Base-by-base conservation (phyloP, 305 asterid species). In the Rubia tinctorum region DNA sequence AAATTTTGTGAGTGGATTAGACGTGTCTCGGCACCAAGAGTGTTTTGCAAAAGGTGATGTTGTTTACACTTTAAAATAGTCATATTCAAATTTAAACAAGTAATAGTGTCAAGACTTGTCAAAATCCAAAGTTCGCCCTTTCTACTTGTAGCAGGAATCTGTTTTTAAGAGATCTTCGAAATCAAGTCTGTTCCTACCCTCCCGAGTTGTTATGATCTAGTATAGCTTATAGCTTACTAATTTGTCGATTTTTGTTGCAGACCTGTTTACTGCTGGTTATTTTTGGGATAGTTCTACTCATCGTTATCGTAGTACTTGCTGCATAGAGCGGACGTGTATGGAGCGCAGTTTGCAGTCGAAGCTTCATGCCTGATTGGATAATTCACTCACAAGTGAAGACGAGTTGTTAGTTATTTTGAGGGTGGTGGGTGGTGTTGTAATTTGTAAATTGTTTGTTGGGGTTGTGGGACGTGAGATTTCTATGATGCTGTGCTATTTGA, bases 221-320 rank as follows among this genome's bases (percentile, higher is more conserved):
- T n/a, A 25, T 25, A 60, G 66, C 66, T 60, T 60, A 22, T 25
- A 60, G 66, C 66, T 60, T 60, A 22, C 14, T 25, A 25, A 12
- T 60, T 59, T 60, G 13, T 60, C 8, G 40, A 23, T 18, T 56
- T 56, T 40, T 43, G 64, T 56, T 82, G 86, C 95, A 93, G 98
- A 75, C 92, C 58, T 93, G 98, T 84, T 85, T 93, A 66, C 86
- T 93, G 62, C 86, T 93, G 60, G 98, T 93, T 78, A 91, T 93
- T 43, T 88, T 93, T 23, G 96, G 93, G 63, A 87, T 93, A n/a
- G 85, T 87, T 78, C 87, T 93, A 72, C 88, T 89, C 75, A 93
- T 93, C 61, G 85, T 93, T 84, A 80, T 91, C 72, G 83, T 93
- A 72, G 84, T 93, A 66, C 91, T 91, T 61, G 93, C 83, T 44